A percentile compares a stretch with the other conserved stretches of the same genome.
These are phyloP conservation scores for Penicillium odoratum DNA, from an alignment of 495 filamentous ascomycete genomes.

Conservation along the genomic window DNA sequence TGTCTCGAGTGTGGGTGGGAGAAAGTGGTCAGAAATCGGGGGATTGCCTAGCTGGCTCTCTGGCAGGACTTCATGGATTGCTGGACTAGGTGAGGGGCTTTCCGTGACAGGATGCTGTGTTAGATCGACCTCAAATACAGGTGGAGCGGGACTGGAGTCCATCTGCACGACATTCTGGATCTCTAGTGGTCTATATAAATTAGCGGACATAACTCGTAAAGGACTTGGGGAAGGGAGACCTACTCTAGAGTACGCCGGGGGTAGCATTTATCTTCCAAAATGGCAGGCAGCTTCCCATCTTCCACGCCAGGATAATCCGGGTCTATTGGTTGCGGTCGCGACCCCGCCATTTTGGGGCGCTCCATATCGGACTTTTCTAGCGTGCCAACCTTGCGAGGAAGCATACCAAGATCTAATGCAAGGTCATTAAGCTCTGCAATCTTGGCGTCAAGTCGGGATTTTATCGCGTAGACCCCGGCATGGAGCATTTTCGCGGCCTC, in stretches of 20 bases:
- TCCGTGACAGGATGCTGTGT: slow-evolving; percentile 45
- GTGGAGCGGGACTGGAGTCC: slow-evolving; percentile 58
- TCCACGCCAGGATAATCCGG: slow-evolving; percentile 22
- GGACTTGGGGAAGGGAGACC: slow-evolving; percentile 17
- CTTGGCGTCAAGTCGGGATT: slow-evolving; percentile 68
- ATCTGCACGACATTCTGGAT: slow-evolving; percentile 46
- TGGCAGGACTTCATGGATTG: slow-evolving; percentile 4
- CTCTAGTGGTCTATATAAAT: slow-evolving; percentile 39
- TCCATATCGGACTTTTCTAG: slow-evolving; percentile 17
- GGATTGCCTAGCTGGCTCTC: slow-evolving; percentile 7
- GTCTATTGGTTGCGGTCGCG: slow-evolving; percentile 14
- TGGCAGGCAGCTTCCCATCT: slow-evolving; percentile 74
- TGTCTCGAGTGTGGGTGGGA: slow-evolving; percentile 40
- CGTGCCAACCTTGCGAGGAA: slow-evolving; percentile 40
- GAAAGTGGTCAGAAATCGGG: slow-evolving; percentile 15
- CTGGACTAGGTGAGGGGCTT: slow-evolving; percentile 42
- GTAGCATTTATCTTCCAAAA: slow-evolving; percentile 78
- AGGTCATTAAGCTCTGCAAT: slow-evolving; percentile 65
- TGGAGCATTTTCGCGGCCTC: slow-evolving; percentile 42
- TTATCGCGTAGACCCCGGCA: slow-evolving; percentile 63
- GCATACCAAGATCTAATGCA: slow-evolving; percentile 58
- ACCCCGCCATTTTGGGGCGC: slow-evolving; percentile 19
- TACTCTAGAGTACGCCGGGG: slow-evolving; percentile 75
- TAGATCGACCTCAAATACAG: slow-evolving; percentile 22
- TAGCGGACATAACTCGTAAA: slow-evolving; percentile 16